Evolutionary conservation across 1,284 basidiomycete genomes (phyloP), one percentile per base, ranked within the genome.

Genomic region (Fomitopsis betulina): DNA sequence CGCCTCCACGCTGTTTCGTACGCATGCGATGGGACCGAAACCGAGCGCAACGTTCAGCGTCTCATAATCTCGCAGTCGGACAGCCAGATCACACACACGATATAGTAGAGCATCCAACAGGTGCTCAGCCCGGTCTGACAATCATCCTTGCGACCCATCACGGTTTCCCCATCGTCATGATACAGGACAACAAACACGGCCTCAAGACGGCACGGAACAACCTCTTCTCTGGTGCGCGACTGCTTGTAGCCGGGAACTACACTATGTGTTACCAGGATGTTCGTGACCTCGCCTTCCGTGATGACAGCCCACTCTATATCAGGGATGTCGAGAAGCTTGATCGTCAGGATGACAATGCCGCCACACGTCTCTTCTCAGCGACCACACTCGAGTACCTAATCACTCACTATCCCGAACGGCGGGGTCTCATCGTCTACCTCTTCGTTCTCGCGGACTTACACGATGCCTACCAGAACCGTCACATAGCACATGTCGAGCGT

Each of bases 301-400:
- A 30, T 1, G 47, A 58, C 23, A 57, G 57, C 53, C 62, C 64
- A 2, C 61, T 79, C 2, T 76, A 69, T 54, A 27, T 55, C 9
- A 69, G 72, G 0, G 76, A 79, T 61, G 71, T 78, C 13, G 62
- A 69, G 17, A 71, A 72, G 47, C 37, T 73, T 1, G 75, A 78
- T 57, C 59, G 67, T 1, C 77, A 79, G 63, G 76, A 79, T 62
- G 75, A 80, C 61, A 67, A 69, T 58, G 75, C 77, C 5, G 75
- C 77, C 0, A 60, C 63, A 1, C 67, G 73, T 8, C 52, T 72
- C 0, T 68, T 68, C 54, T 67, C 68, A 10, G n/a, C n/a, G n/a
- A n/a, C n/a, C n/a, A n/a, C n/a, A 60, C 69, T 0, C 54, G 53
- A 0, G 58, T 61, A 58, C 23, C 37, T 67, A 3, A 45, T 42